Evolutionary conservation across 305 asterid genomes (phyloP).

Genomic region (Fraxinus albicans): DNA sequence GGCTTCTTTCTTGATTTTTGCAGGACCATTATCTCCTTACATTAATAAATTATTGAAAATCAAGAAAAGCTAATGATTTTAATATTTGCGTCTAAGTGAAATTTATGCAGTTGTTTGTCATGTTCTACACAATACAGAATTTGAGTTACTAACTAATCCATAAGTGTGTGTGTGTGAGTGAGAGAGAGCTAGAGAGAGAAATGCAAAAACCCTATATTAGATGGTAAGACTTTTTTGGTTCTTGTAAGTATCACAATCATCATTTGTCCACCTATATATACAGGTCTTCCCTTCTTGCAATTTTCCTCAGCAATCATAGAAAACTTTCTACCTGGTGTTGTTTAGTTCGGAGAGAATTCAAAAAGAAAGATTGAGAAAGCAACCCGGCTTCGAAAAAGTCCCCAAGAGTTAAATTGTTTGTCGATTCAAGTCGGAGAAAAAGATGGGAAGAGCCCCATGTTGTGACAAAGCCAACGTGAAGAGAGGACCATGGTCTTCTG

Average conservation of each 20-base stretch:
- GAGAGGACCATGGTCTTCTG: slow-evolving; percentile 82
- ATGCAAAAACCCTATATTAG: slow-evolving; percentile 52
- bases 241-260: slow-evolving; percentile 52
- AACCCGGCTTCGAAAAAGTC: too few species aligned
- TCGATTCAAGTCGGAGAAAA: neutral
- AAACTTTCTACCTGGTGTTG: neutral
- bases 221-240: slow-evolving; percentile 42
- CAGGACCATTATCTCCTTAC: slow-evolving; percentile 34
- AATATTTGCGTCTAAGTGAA: neutral
- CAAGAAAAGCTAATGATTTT: neutral
- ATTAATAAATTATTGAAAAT: slow-evolving; percentile 29
- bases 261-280: slow-evolving; percentile 50
- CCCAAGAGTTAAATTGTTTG: neutral
- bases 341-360: neutral
- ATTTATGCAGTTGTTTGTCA: neutral
- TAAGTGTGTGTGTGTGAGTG: neutral
- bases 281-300: slow-evolving; percentile 53
- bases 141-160: neutral
- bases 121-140: neutral
- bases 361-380: neutral
- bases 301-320: slow-evolving; percentile 32
- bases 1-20: slow-evolving; percentile 33
- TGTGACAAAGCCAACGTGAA: slow-evolving; percentile 79
- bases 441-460: slow-evolving; percentile 88
- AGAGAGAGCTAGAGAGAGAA: neutral